phyloP scores from a whole-genome alignment of 371 early-diverging fungal species.

The Saksenaea vasiformis region DNA sequence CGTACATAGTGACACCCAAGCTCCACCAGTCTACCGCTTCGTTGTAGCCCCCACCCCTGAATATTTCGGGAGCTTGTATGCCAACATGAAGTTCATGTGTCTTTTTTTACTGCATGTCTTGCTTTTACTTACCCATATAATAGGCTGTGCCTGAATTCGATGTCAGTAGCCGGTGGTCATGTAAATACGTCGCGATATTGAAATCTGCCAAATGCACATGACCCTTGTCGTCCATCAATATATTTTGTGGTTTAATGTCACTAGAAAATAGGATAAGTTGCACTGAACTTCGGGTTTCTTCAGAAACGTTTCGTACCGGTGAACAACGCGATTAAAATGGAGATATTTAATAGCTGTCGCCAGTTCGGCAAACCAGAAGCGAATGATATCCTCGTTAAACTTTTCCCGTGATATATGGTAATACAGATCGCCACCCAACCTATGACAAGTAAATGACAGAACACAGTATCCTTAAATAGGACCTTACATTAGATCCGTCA shows the following conservation, averaged over 20 bases:
- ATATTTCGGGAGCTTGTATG: constrained; percentile 79
- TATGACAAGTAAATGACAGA: constrained; percentile 32
- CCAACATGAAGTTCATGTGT: constrained; percentile 6
- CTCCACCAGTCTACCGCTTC: constrained; percentile 92
- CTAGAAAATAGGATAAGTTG: constrained; percentile 22
- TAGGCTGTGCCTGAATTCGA: constrained; percentile 79
- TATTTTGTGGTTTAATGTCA: constrained; percentile 85
- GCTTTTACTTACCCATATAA: constrained; percentile 72
- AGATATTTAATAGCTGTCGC: constrained; percentile 75
- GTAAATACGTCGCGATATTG: constrained; percentile 72
- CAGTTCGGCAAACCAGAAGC: constrained; percentile 81
- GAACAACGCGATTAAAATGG: constrained; percentile 78
- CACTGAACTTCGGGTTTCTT: background rate
- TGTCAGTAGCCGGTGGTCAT: constrained; percentile 56
- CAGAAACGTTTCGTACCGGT: constrained; percentile 43
- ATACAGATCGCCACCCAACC: constrained; percentile 85
- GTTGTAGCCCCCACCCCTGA: constrained; percentile 70
- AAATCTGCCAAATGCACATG: constrained; percentile 87
- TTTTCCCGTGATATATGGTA: constrained; percentile 71
- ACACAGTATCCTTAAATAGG: background rate
- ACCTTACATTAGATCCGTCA: constrained; percentile 81
- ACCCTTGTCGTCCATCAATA: constrained; percentile 76
- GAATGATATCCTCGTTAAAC: constrained; percentile 72
- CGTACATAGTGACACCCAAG: constrained; percentile 84
- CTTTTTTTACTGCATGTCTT: background rate